Base-by-base conservation (phyloP, 805 yeast species). In the Metschnikowia proteae region DNA sequence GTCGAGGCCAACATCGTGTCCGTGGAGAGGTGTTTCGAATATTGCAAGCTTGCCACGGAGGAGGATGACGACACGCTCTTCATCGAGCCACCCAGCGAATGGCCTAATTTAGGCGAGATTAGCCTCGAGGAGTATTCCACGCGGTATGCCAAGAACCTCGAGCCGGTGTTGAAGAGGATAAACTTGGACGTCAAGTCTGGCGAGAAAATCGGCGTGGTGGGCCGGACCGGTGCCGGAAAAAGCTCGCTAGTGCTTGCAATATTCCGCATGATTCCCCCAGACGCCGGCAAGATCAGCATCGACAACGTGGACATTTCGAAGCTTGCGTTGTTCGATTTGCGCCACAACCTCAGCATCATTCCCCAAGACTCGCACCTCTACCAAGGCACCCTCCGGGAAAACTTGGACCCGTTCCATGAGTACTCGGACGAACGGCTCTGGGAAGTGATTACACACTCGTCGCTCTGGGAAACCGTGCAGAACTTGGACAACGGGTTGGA, bases 181-280 rank as follows among this genome's bases (percentile, higher is more conserved):
- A 75, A 71, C 49, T 61, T 92, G 25, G 68, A 77, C 9, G 81
- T 92, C 58, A 75, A 81, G 42, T 81, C 91, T 1, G 73, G 79
- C 49, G 97, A 92, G 64, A 92, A 92, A 66, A 75, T 91, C 61
- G 98, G 98, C 53, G 90, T 91, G 66, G 97, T 92, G 48, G 98
- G 98, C 26, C 80, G 98, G 63, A 91, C 98, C 64, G 78, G 76
- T 6, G 80, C 84, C 3, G 70, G 72, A 3, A 55, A 62, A 41
- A 59, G 63, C 31, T 60, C 65, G 23, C 54, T 62, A 36, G 63
- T 63, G 11, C 51, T 62, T 38, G 58, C 65, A 1, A 51, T 62
- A 8, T 62, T 60, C 52, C 53, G 66, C 13, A 62, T 62, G 46
- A 59, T 62, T 27, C 55, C 58, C 3, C 55, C 64, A 0, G 53